Base-by-base conservation (phyloP, 768 basidiomycete species). In the Amylocystis lapponica region DNA sequence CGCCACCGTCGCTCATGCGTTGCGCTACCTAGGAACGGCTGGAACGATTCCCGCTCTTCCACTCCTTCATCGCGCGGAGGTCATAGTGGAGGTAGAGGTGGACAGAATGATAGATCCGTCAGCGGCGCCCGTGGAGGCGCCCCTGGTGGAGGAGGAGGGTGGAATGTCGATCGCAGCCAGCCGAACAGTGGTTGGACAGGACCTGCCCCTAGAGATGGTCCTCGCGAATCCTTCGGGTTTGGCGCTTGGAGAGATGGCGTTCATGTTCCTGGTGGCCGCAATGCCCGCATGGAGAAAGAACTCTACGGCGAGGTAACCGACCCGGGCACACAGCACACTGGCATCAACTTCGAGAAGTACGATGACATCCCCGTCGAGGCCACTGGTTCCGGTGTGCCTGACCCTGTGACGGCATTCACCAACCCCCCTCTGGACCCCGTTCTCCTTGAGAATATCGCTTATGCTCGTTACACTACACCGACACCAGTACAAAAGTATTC, bases 401-500 rank as follows among this genome's bases (percentile, higher is more conserved):
- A 98, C 31, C 93, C 96, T 34, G 79, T 97, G 57, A 77, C 65
- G 50, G 76, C 80, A 30, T 99, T 99, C 70, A 86, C 85, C 46
- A 79, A 72, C 57, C 85, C 93, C 35, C 94, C 92, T 49, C 71
- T 99, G 57, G 93, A 99, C 66, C 78, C 87, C 34, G 84, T 94
- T 63, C 80, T 99, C 29, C 73, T 98, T 52, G 93, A 96, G 67
- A 99, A 99, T 68, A 99, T 99, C 53, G 71, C 74, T 25, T 86
- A 74, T 66, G 90, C 96, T 63, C 89, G 79, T 71, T 99, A 98
- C 75, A 79, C 82, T 46, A 92, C 82, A 31, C 96, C 96, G 9
- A 99, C 96, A 39, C 96, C 96, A 19, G 96, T 99, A 54, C 96
- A 99, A 81, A 98, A 98, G 76, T 95, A 98, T 66, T 98, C 96